A percentile compares a stretch with the other conserved stretches of the same genome.
Evolutionary conservation across 495 filamentous ascomycete species (phyloP).

Genomic region (Thozetella sp.): DNA sequence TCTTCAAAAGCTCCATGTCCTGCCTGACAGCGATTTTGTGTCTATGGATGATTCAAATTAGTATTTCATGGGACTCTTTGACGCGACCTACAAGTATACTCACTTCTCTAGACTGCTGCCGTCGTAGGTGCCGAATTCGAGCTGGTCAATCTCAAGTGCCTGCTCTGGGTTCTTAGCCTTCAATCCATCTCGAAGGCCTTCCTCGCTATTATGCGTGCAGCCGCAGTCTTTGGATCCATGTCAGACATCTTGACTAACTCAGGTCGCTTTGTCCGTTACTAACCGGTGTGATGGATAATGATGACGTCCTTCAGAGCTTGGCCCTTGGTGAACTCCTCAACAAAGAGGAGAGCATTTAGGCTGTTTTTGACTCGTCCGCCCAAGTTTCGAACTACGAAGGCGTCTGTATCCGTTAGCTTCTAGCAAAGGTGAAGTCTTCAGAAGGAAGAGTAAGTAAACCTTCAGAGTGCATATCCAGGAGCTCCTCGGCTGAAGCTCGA

Average conservation of each 20-base stretch:
- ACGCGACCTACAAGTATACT: too few relatives aligned
- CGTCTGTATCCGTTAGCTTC: not conserved
- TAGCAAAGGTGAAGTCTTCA: too few relatives aligned
- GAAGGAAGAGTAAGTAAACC: too few relatives aligned
- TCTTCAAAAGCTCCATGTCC: not conserved
- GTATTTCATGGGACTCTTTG: too few relatives aligned
- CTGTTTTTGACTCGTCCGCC: not conserved
- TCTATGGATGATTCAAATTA: not conserved
- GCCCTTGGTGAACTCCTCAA: not conserved
- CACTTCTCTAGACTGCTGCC: not conserved
- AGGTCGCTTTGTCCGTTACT: not conserved
- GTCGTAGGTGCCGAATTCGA: not conserved
- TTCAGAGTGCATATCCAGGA: too few relatives aligned
- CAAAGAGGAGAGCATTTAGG: not conserved
- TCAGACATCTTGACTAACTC: not conserved
- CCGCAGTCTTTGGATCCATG: not conserved
- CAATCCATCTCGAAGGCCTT: not conserved
- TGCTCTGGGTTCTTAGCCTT: not conserved
- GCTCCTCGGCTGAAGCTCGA: too few relatives aligned
- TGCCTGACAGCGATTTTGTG: not conserved
- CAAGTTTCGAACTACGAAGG: not conserved
- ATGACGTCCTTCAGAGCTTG: not conserved
- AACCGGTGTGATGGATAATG: not conserved
- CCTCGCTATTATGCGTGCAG: not conserved
- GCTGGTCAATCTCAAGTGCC: not conserved